Evolutionary conservation across 2,329 filamentous ascomycete genomes (phyloP), one percentile per base, ranked within the genome.

Genomic region (Triangularia setosa): DNA sequence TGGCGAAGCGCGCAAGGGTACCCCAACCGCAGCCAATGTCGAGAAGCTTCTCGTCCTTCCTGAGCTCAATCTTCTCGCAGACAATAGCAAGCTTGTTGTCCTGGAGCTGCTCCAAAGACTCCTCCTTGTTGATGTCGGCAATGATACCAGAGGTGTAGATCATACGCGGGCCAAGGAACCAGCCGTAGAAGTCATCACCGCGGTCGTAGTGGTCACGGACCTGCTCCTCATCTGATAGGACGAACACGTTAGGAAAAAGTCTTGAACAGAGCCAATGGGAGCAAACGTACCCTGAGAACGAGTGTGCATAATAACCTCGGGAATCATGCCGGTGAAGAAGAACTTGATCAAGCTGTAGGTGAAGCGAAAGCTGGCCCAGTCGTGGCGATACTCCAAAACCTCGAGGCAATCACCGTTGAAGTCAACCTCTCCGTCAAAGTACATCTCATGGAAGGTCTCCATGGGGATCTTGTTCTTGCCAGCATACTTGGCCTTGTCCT

Each of bases 21-120:
- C 95, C 95, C 95, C 95, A 99, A 72, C 95, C 95, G 76, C 94
- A 98, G 75, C 95, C 95, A 74, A 99, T 96, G 74, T 98, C 95
- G 65, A 98, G 90, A 79, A 98, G 81, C 62, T 79, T 85, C 76
- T 98, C 93, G 72, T 89, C 92, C 70, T 88, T 79, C 81, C 95
- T 84, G 65, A 98, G 83, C 56, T 83, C 89, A 70, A 97, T 93
- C 86, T 98, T 98, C 80, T 98, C 93, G 79, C 94, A 98, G 59
- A 99, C 94, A 71, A 96, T 84, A 70, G 90, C 90, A 73, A 98
- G 83, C 81, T 99, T 98, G 86, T 98, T 98, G 79, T 98, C 94
- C 82, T 98, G 95, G 55, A 98, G 86, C 80, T 98, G 85, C 80
- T 99, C 95, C 25, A 99, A 89, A 33, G 88, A 87, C 81, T 98